These are phyloP conservation scores for Aureoboletus auriporus DNA, from an alignment of 768 basidiomycete genomes.

Conservation along the genomic window DNA sequence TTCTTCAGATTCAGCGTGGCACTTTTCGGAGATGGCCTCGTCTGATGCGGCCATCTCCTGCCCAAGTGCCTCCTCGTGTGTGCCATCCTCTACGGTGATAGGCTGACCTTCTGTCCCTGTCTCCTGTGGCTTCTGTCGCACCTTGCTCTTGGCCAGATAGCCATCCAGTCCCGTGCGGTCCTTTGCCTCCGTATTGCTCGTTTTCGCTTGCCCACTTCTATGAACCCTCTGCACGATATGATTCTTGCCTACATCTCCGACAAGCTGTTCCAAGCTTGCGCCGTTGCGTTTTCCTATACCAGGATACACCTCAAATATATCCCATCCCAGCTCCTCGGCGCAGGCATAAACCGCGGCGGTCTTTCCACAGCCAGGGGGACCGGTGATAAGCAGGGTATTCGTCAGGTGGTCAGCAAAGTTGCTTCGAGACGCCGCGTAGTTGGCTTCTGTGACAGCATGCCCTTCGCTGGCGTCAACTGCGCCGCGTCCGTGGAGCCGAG, in stretches of 20 bases:
- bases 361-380: constrained; percentile 86
- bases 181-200: constrained; percentile 5
- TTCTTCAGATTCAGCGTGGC: constrained; percentile 9
- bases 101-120: constrained; percentile 17
- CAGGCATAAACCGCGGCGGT: constrained; percentile 92
- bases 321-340: constrained; percentile 91
- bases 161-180: constrained; percentile 11
- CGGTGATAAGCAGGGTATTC: constrained; percentile 83
- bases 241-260: constrained; percentile 93
- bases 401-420: constrained; percentile 51
- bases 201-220: constrained; percentile 4
- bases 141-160: constrained; percentile 14
- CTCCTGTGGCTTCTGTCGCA: not conserved
- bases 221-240: constrained; percentile 60
- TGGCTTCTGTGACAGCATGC: not conserved
- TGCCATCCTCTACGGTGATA: constrained; percentile 20
- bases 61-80: not conserved
- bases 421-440: constrained; percentile 5
- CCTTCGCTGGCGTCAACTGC: not conserved
- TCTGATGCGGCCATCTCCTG: constrained; percentile 1
- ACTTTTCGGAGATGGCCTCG: not conserved
- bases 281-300: constrained; percentile 90
- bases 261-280: constrained; percentile 67
- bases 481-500: constrained; percentile 14
- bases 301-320: constrained; percentile 94